Evolutionary conservation across 331 rosid species (phyloP).

Genomic region (Acacia concinna): DNA sequence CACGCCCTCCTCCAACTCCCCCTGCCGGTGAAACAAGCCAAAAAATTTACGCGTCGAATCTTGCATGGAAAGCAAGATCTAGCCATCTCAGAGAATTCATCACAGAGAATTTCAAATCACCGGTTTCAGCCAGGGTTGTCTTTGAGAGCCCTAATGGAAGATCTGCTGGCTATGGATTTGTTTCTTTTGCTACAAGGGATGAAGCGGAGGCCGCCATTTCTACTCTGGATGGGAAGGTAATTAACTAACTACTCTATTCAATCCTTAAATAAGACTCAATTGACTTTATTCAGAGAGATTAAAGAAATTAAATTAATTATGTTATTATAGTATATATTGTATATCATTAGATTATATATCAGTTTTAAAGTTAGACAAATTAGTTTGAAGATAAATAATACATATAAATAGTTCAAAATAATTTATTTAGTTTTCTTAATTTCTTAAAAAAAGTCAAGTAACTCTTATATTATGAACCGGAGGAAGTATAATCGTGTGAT

Average conservation of each 20-base stretch:
- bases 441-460: too few relatives aligned
- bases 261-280: too few relatives aligned
- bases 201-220: constrained; percentile 83
- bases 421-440: too few relatives aligned
- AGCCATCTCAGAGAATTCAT: constrained; percentile 68
- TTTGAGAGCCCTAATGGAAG: constrained; percentile 63
- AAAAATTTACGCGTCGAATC: constrained; percentile 71
- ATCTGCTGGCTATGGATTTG: constrained; percentile 83
- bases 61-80: constrained; percentile 83
- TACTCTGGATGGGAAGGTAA: constrained; percentile 77
- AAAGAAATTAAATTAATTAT: too few relatives aligned
- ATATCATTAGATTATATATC: too few relatives aligned
- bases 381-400: too few relatives aligned
- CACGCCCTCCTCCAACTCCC: constrained; percentile 44
- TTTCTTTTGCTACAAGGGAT: constrained; percentile 69
- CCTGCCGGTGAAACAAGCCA: constrained; percentile 54
- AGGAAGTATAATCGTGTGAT: constrained; percentile 6
- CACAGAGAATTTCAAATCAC: constrained; percentile 64
- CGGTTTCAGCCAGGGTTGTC: constrained; percentile 83
- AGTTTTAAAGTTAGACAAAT: too few relatives aligned
- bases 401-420: too few relatives aligned
- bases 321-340: too few relatives aligned
- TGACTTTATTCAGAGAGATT: too few relatives aligned
- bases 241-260: neutral
- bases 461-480: too few relatives aligned